Base-by-base conservation (phyloP, 768 basidiomycete species). In the Coprinellus micaceus region DNA sequence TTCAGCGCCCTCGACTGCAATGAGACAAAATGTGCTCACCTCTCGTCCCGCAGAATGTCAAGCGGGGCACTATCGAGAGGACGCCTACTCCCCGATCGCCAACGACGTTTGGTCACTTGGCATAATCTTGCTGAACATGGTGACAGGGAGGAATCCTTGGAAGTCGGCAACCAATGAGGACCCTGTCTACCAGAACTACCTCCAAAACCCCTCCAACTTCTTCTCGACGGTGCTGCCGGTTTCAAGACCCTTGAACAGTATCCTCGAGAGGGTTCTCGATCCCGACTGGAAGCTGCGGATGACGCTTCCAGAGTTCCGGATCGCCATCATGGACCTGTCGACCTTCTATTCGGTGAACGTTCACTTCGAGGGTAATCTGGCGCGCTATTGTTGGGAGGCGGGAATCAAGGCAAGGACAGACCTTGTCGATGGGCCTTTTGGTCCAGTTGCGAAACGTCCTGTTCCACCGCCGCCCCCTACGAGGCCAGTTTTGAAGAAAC, bases 81-180 rank as follows among this genome's bases (percentile, higher is more conserved):
- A 82, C 58, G 75, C 82, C 4, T 99, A 99, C 73, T 89, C 89
- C 7, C 92, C 95, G 9, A 80, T 84, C 61, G 83, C 82, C 67
- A 96, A 97, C 71, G 96, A 99, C 69, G 82, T 98, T 60, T 99
- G 96, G 96, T 94, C 94, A 7, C 77, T 98, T 43, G 96, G 94
- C 30, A 91, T 99, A 65, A 91, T 99, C 58, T 86, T 99, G 36
- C 85, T 98, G 67, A 99, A 99, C 71, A 84, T 99, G 44, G 85
- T 90, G 25, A 97, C 93, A 22, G 93, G 94, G 4, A 84, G 96
- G 29, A 98, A 98, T 65, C 96, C 96, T 3, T 98, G 96, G 96
- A 90, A 90, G 69, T 88, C 91, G 22, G 94, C 96, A 2, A 86
- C 83, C 3, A 67, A 74, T 1, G 77, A 85, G 40, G 96, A 98